Base-by-base conservation (phyloP, 108 stramenopile species). In the Heterococcus sp. region DNA sequence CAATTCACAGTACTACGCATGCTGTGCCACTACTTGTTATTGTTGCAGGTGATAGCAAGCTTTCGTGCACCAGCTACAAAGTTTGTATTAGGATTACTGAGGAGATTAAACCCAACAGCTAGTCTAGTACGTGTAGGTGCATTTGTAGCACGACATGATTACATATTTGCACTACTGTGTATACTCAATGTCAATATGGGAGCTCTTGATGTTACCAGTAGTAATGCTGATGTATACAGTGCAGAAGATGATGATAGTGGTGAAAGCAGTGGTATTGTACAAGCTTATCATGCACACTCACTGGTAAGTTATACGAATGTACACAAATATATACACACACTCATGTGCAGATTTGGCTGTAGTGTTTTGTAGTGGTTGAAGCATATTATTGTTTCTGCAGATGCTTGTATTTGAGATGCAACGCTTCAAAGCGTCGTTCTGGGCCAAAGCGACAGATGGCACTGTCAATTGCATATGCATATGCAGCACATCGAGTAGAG, bases 111-210 rank as follows among this genome's bases (percentile, higher is more conserved):
- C 69, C 89, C 89, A 4, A 89, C 89, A 1, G 84, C 84, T 11
- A 69, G 76, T 14, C 68, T 89, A 35, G 64, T 89, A 36, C 65
- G 86, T 27, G 89, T 88, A 21, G 1, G 78, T 30, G 38, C 74
- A 21, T 88, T 89, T 70, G 83, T 86, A 4, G 85, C 83, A 35
- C 58, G 84, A 34, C 87, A 89, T 74, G 88, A 89, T 73, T 87
- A 88, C 84, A 75, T 89, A 71, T 88, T 87, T 68, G 77, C 88
- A 33, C 83, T 89, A 0, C 75, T 89, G 11, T 89, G 87, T 66
- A 70, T 88, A 1, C 68, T 89, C 31, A 89, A 89, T 70, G 85
- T 88, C 63, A 89, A 89, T 83, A 88, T 89, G 89, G 89, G 89
- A 2, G 87, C 89, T 14, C 87, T 89, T n/a, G 88, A 89, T 74